Conservation (phyloP, 202 grass and related monocot genomes). For the Schoenoplectus triqueter region DNA sequence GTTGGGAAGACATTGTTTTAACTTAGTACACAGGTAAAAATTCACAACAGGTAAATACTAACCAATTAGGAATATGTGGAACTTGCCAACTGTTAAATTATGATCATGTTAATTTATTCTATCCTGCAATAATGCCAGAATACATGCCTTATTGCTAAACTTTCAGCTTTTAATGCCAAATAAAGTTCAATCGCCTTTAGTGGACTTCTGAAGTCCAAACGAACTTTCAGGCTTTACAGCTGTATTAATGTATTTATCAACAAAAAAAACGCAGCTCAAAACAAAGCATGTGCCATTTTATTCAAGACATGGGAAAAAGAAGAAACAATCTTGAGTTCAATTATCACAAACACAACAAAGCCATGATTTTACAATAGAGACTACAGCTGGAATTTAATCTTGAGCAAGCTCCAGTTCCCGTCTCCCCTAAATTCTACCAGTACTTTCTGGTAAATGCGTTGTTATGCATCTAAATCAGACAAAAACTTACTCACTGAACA, state of each 20-base stretch:
- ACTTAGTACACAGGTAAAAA: no score
- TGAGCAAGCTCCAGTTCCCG: background rate
- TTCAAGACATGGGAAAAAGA: background rate
- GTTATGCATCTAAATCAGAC: background rate
- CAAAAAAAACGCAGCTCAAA: background rate
- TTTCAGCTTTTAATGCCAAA: no score
- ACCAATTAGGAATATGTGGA: no score
- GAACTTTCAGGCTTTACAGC: background rate
- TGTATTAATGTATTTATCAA: background rate
- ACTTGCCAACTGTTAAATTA: no score
- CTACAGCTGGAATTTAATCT: background rate
- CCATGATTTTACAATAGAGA: background rate
- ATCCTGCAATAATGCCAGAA: no score
- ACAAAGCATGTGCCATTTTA: background rate
- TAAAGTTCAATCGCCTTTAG: background rate
- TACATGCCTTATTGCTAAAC: no score
- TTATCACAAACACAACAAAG: constrained; percentile 13
- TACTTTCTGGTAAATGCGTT: background rate
- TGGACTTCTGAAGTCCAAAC: background rate
- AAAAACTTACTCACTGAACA: background rate
- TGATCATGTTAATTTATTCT: no score
- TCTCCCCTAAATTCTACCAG: background rate
- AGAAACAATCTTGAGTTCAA: background rate
- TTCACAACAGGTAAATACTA: no score
- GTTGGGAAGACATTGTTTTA: no score